Evolutionary conservation across 352 stramenopile genomes (phyloP).

Genomic region (Phytopythium montanum): DNA sequence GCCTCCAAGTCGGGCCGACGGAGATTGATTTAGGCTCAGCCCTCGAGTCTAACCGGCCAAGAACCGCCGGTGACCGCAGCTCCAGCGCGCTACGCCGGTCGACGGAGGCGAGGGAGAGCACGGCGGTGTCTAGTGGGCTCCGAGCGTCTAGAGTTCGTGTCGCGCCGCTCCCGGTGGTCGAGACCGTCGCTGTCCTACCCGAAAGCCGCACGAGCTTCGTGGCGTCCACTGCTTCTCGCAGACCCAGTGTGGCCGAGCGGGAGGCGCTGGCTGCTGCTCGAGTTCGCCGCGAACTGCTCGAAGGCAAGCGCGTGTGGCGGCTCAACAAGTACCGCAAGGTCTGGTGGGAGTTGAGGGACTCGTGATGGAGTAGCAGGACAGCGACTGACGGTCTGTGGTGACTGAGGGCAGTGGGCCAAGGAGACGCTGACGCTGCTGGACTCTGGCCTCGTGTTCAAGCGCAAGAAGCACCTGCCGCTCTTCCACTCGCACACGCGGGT

Average conservation of each 20-base stretch:
- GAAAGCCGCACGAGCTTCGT: conserved; percentile 5
- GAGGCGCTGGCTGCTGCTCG: not conserved
- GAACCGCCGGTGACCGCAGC: not conserved
- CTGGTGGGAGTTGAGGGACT: not conserved
- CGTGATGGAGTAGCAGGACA: no score
- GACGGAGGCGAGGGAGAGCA: not conserved
- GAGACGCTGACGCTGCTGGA: conserved; percentile 27
- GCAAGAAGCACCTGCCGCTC: conserved; percentile 24
- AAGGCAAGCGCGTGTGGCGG: conserved; percentile 7
- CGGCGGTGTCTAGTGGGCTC: not conserved
- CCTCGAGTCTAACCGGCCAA: not conserved
- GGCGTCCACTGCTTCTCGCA: not conserved
- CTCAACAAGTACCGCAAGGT: conserved; percentile 8
- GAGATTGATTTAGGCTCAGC: not conserved
- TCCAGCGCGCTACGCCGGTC: not conserved
- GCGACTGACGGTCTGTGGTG: not conserved
- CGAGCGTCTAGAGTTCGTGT: not conserved
- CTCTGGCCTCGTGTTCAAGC: conserved; percentile 25
- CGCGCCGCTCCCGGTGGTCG: not conserved
- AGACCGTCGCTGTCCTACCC: not conserved
- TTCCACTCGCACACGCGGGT: conserved; percentile 30
- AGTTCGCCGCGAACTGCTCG: conserved; percentile 1
- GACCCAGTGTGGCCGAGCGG: not conserved
- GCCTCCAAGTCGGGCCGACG: not conserved
- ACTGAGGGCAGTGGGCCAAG: conserved; percentile 23